Conservation (phyloP, 192 early-diverging fungal genomes). For the Funneliformis mosseae region DNA sequence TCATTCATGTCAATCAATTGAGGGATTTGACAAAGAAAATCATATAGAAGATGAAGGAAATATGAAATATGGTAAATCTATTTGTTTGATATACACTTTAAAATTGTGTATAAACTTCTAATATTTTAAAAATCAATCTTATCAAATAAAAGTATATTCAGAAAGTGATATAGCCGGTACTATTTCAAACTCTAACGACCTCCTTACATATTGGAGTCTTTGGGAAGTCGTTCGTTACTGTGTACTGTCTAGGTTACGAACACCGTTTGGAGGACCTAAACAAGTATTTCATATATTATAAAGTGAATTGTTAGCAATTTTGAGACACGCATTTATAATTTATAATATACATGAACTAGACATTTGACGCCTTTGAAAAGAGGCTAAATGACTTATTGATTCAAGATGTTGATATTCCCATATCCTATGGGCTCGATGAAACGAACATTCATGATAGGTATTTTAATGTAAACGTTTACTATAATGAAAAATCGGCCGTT, state of each 20-base stretch:
- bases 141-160: constrained; percentile 18
- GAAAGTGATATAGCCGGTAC: constrained; percentile 12
- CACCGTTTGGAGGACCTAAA: constrained; percentile 73
- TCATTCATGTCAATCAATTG: constrained; percentile 56
- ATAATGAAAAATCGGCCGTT: neutral
- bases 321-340: neutral
- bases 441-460: constrained; percentile 6
- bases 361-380: constrained; percentile 56
- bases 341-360: constrained; percentile 35
- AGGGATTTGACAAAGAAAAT: constrained; percentile 27
- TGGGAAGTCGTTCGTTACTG: constrained; percentile 80
- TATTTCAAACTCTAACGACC: constrained; percentile 43
- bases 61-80: constrained; percentile 25
- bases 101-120: too few relatives aligned
- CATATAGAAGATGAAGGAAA: constrained; percentile 37
- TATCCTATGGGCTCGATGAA: neutral
- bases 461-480: neutral
- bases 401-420: neutral
- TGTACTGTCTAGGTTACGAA: constrained; percentile 69
- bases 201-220: constrained; percentile 68
- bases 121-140: neutral
- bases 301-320: neutral
- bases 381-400: constrained; percentile 42
- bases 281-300: constrained; percentile 43
- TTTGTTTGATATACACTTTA: neutral